Base-by-base conservation (phyloP, 2,329 filamentous ascomycete genomes). In the Plectosphaerella plurivora region DNA sequence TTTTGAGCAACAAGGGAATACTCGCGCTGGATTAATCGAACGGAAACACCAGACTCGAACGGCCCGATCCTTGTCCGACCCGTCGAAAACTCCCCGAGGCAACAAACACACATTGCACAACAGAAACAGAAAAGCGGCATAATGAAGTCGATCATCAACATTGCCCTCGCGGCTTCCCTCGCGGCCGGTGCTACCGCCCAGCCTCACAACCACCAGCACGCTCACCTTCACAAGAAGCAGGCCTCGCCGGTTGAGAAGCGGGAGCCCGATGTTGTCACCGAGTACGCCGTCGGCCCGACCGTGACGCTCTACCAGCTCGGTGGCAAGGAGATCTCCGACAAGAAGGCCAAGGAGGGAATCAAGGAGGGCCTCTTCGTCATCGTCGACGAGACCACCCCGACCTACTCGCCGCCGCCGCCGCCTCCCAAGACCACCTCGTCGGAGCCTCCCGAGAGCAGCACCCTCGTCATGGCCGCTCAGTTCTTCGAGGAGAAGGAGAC, bases 271-370 rank as follows among this genome's bases (percentile, higher is more conserved):
- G 71, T 75, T 47, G 73, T 79, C 52, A 73, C 72, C 53, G 79
- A 82, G 51, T 77, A 79, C 51, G 78, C 85, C 49, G 73, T 79
- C 41, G 82, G 78, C 42, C 78, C 85, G 33, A 85, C 83, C 49
- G 80, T 85, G 60, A 82, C 86, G 52, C 79, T 87, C 52, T 97
- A 92, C 72, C 78, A 87, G 65, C 74, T 92, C 51, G 82, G 87
- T 55, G 87, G 86, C 55, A 61, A 84, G 63, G 57, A 73, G 35
- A 78, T 96, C 60, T 74, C 76, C 50, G 71, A 79, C 55, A 70
- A 79, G 0, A 80, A 91, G 55, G 91, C 91, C 51, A 79, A 87
- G 72, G 66, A 81, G 51, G 90, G 91, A 58, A 78, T 97, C 60
- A 72, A 79, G 53, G 80, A 86, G 56, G 88, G 91, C 50, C 79